Evolutionary conservation across 352 stramenopile genomes (phyloP).

Genomic region (Phytophthora crassamura): DNA sequence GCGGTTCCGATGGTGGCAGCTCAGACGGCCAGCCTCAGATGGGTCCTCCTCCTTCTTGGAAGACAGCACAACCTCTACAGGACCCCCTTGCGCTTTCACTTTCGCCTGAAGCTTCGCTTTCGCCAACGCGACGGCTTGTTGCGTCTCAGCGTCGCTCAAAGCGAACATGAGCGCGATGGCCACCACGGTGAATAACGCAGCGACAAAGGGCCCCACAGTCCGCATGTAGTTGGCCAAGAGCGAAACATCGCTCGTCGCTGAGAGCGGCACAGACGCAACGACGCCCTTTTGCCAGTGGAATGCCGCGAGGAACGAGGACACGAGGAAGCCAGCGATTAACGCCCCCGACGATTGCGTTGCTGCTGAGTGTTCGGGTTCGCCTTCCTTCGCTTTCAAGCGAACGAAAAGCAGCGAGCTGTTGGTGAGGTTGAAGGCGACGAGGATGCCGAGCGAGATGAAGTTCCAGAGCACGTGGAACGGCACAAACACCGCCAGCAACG

Average conservation of each 20-base stretch:
- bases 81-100: slow-evolving; percentile 18
- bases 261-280: slow-evolving; percentile 43
- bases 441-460: slow-evolving; percentile 91
- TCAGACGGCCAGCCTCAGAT: neutral
- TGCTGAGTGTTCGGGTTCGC: slow-evolving; percentile 1
- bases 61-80: slow-evolving; percentile 25
- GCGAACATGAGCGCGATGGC: slow-evolving; percentile 60
- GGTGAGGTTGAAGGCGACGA: slow-evolving; percentile 92
- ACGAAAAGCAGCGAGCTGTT: slow-evolving; percentile 85
- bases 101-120: neutral
- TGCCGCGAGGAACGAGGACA: slow-evolving; percentile 69
- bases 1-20: slow-evolving; percentile 21
- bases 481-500: slow-evolving; percentile 73
- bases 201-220: slow-evolving; percentile 48
- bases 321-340: slow-evolving; percentile 57
- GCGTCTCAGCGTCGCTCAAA: slow-evolving; percentile 55
- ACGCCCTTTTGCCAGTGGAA: slow-evolving; percentile 83
- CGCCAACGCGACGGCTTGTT: slow-evolving; percentile 9
- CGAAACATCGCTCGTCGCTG: slow-evolving; percentile 19
- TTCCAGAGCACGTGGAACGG: slow-evolving; percentile 90
- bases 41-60: slow-evolving; percentile 34
- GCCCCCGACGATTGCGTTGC: slow-evolving; percentile 34
- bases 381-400: slow-evolving; percentile 25
- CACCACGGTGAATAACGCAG: slow-evolving; percentile 58
- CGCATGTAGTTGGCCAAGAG: slow-evolving; percentile 68